These are phyloP conservation scores for Mariannaea elegans DNA, from an alignment of 2,329 filamentous ascomycete species.

Conservation along the genomic window DNA sequence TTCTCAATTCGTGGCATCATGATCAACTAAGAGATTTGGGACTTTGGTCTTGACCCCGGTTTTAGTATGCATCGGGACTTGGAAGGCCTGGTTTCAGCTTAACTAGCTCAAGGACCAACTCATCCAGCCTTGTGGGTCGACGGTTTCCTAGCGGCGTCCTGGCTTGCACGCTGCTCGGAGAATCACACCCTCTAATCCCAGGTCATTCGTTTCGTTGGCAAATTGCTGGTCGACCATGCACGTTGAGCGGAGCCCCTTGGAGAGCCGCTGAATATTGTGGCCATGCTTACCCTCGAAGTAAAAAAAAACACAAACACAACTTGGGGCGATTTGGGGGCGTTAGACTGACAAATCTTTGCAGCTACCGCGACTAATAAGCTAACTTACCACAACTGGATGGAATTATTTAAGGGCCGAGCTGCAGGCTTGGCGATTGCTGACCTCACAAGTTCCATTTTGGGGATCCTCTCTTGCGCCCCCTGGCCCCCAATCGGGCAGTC, in stretches of 20 bases:
- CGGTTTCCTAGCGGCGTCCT: slow-evolving; percentile 1
- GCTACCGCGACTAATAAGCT: neutral
- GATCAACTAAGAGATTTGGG: slow-evolving; percentile 5
- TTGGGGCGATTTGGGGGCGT: neutral
- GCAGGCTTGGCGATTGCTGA: slow-evolving; percentile 1
- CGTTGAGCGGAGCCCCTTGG: neutral
- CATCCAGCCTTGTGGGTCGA: slow-evolving; percentile 28
- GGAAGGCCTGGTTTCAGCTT: slow-evolving; percentile 16
- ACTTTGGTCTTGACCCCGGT: slow-evolving; percentile 22
- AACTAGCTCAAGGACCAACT: slow-evolving; percentile 26
- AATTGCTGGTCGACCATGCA: neutral
- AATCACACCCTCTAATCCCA: neutral
- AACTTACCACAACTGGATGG: neutral
- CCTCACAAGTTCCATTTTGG: neutral
- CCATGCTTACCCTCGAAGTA: slow-evolving; percentile 24
- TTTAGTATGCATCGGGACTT: neutral
- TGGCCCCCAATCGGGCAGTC: slow-evolving; percentile 12
- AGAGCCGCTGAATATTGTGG: neutral
- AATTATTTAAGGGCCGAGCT: slow-evolving; percentile 4
- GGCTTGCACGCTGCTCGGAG: neutral
- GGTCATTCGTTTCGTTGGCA: neutral
- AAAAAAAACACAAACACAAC: neutral
- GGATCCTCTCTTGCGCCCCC: neutral
- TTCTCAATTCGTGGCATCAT: neutral
- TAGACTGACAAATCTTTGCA: neutral